Conservation (phyloP, 192 early-diverging fungal genomes). For the Physocladia obscura region DNA sequence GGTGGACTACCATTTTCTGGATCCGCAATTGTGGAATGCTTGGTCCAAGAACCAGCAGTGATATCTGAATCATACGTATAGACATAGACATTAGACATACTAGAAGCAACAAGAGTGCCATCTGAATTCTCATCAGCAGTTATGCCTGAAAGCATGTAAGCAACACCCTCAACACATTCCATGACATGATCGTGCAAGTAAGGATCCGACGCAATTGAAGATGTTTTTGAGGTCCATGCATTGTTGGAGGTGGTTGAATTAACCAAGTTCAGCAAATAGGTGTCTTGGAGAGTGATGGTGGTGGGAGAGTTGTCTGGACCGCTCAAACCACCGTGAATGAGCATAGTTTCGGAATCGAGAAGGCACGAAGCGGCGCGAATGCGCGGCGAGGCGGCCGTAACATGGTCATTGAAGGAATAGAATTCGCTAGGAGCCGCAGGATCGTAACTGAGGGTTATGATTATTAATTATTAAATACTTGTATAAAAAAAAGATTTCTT, state of each 20-base stretch:
- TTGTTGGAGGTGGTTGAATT: neutral
- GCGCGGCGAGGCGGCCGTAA: neutral
- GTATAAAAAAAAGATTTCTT: neutral
- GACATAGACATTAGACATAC: neutral
- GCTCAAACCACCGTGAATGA: constrained; percentile 9
- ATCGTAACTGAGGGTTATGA: neutral
- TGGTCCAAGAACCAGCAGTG: neutral
- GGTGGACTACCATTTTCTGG: neutral
- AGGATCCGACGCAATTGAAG: neutral
- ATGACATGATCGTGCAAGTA: constrained; percentile 6
- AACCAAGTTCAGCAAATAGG: neutral
- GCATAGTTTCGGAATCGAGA: constrained; percentile 5
- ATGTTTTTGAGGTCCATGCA: neutral
- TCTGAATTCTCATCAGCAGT: neutral
- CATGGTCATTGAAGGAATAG: neutral
- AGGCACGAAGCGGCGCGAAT: neutral
- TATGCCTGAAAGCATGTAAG: constrained; percentile 13
- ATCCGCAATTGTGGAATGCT: neutral
- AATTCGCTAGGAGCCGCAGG: neutral
- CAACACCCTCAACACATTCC: constrained; percentile 1
- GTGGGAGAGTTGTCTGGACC: neutral
- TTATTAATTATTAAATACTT: too few relatives aligned
- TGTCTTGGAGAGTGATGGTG: neutral
- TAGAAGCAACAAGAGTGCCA: neutral
- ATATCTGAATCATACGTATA: constrained; percentile 1